Conservation (phyloP, 2,329 filamentous ascomycete genomes). For the Pyricularia sp. region DNA sequence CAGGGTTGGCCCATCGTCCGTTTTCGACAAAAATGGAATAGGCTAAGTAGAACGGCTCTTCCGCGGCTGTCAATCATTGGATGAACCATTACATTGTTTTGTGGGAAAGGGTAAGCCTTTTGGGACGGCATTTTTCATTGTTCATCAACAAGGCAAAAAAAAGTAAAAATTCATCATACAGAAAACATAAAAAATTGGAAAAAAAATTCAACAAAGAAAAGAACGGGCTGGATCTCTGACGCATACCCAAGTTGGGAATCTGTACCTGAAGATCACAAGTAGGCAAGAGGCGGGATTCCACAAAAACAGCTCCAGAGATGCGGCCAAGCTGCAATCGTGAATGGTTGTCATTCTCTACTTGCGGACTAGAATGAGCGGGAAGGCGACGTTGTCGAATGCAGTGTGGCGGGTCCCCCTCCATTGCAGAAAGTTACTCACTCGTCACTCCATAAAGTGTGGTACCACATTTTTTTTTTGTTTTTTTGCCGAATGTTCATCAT, state of each 20-base stretch:
- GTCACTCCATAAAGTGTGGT: not conserved
- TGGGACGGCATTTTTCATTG: not conserved
- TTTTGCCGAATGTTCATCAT: not conserved
- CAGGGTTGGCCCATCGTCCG: not conserved
- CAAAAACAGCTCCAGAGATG: not conserved
- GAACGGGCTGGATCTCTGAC: not conserved
- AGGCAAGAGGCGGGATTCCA: not conserved
- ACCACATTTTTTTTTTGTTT: not conserved
- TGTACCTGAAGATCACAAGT: not conserved
- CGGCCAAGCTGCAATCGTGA: not conserved
- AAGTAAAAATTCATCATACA: too few relatives aligned
- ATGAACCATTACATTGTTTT: not conserved
- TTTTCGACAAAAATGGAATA: not conserved
- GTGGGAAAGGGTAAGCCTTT: not conserved
- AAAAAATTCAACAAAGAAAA: not conserved
- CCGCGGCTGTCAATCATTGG: not conserved
- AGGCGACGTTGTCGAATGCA: not conserved
- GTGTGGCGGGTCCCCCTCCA: not conserved
- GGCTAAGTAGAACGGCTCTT: not conserved
- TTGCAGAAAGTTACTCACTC: not conserved
- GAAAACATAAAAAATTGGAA: too few relatives aligned
- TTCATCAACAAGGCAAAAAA: too few relatives aligned
- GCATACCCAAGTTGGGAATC: not conserved
- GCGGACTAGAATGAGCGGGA: not conserved
- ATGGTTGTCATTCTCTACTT: not conserved